Conservation (phyloP, 2,329 filamentous ascomycete species). For the Lachnellula hyalina region DNA sequence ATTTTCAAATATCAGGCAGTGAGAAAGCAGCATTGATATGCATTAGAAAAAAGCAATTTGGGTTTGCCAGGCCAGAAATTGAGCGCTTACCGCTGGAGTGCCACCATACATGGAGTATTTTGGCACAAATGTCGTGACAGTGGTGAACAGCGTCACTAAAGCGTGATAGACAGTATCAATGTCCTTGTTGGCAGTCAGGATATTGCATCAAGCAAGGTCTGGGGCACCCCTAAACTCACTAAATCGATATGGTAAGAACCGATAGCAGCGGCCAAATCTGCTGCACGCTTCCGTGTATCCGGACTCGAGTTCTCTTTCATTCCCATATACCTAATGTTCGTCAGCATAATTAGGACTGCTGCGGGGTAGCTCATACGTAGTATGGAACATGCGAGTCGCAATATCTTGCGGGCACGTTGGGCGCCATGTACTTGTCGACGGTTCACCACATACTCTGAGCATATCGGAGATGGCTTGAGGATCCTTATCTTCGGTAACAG, state of each 20-base stretch:
- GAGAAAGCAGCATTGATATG: no score
- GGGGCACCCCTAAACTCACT: conserved; percentile 38
- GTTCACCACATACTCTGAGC: conserved; percentile 49
- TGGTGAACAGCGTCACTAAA: conserved; percentile 52
- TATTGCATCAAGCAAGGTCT: no score
- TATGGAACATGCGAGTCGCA: conserved; percentile 54
- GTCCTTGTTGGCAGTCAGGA: no score
- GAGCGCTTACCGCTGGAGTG: conserved; percentile 13
- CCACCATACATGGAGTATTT: conserved; percentile 57
- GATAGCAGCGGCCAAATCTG: conserved; percentile 43
- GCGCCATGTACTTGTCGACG: conserved; percentile 39
- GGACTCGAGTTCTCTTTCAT: conserved; percentile 35
- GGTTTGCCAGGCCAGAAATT: no score
- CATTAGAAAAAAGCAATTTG: no score
- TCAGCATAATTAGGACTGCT: not conserved
- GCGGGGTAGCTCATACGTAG: conserved; percentile 32
- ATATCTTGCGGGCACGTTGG: conserved; percentile 46
- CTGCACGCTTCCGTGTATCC: no score
- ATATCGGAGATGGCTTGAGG: conserved; percentile 43
- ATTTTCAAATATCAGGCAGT: no score
- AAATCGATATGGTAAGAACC: conserved; percentile 68
- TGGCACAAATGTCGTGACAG: conserved; percentile 55
- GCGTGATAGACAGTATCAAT: conserved; percentile 61
- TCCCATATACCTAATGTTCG: conserved; percentile 55
- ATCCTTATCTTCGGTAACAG: conserved; percentile 43